These are phyloP conservation scores for Pholiota adiposa DNA, from an alignment of 1,284 basidiomycete genomes.

Conservation along the genomic window DNA sequence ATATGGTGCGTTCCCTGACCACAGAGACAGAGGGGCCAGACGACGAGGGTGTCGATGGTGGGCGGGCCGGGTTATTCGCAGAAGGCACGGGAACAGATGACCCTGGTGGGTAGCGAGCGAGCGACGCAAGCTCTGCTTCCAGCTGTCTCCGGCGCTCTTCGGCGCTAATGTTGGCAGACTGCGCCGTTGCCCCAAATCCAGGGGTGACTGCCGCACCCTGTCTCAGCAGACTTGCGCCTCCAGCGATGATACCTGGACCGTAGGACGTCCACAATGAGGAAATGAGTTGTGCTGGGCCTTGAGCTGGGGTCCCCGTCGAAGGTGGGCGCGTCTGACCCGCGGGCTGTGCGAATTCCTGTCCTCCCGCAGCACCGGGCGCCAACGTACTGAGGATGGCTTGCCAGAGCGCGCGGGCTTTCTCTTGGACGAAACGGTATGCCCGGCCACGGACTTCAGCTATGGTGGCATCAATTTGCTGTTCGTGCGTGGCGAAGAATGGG, in stretches of 20 bases:
- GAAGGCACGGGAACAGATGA: conserved; percentile 37
- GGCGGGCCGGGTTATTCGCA: conserved; percentile 29
- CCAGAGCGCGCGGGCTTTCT: conserved; percentile 65
- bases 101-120: conserved; percentile 29
- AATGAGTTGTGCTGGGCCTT: conserved; percentile 65
- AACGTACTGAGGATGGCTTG: conserved; percentile 53
- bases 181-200: conserved; percentile 18
- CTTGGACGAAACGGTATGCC: conserved; percentile 68
- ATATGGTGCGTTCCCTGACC: conserved; percentile 45
- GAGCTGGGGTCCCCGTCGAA: conserved; percentile 49
- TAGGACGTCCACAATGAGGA: conserved; percentile 74
- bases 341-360: conserved; percentile 28
- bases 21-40: conserved; percentile 32
- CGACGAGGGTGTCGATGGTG: conserved; percentile 19
- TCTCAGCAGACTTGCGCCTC: conserved; percentile 60
- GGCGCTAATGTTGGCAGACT: conserved; percentile 29
- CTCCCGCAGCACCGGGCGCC: conserved; percentile 36
- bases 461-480: conserved; percentile 79
- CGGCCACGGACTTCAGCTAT: conserved; percentile 65
- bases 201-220: conserved; percentile 45
- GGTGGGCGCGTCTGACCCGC: conserved; percentile 46
- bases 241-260: conserved; percentile 71
- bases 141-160: conserved; percentile 54
- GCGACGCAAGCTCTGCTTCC: conserved; percentile 60
- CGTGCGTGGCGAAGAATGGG: conserved; percentile 80